Base-by-base conservation (phyloP, 2,329 filamentous ascomycete species). In the Helicocarpus griseus region DNA sequence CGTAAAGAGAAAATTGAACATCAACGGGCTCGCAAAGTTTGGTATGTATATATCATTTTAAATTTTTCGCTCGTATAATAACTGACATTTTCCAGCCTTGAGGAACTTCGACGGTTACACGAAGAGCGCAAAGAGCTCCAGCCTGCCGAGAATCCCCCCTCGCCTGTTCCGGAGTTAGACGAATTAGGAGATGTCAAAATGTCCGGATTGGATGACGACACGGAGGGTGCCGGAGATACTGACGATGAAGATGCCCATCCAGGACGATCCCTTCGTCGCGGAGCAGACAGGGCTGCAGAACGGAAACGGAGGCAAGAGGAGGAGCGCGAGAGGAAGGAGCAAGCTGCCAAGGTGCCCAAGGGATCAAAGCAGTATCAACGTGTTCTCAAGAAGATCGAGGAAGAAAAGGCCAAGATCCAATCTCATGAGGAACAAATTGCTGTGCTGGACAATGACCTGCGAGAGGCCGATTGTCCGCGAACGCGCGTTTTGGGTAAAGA, bases 1-100 rank as follows among this genome's bases (percentile, higher is more conserved):
- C 84, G 93, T 47, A 98, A 98, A 69, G 87, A 94, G 65, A 96
- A 95, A 73, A 95, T 96, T 55, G 88, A 95, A 58, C 86, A 83
- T 69, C 91, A 97, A 70, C 81, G 89, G 57, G 81, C 86, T 59
- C 83, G 86, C 57, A 85, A 83, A 66, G 70, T 73, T 58, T 69
- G 75, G 74, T 80, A 72, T 70, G 78, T 75, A 9, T 13, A 28
- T 31, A 31, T 2, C 26, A 11, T 28, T 49, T 3, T 33, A 26
- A 17, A 29, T 41, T 31, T 28, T 31, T 8, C 54, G 33, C n/a
- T n/a, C 19, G 22, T 45, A 44, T 48, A 19, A 33, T 41, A 21
- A 40, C 48, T 48, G 19, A 24, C 49, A 50, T 53, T 31, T 35
- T 51, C 5, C 44, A 71, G 69, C 21, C 61, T 71, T 17, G 70